Evolutionary conservation across 192 early-diverging fungal genomes (phyloP).

Genomic region (Entomortierella lignicola): DNA sequence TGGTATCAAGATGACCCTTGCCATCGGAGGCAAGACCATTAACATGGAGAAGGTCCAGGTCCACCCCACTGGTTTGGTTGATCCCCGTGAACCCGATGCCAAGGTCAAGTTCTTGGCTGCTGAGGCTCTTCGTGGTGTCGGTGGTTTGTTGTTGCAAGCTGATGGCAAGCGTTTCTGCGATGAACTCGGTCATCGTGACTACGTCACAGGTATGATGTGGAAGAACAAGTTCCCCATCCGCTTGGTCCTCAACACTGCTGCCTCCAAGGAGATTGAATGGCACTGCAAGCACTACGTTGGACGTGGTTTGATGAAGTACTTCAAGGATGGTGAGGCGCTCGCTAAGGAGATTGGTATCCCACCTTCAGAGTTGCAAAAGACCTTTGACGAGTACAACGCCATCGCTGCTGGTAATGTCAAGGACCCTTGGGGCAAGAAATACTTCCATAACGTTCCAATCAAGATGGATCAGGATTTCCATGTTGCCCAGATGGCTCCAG

Average conservation of each 20-base stretch:
- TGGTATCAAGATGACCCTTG: constrained; percentile 89
- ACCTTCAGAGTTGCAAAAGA: constrained; percentile 61
- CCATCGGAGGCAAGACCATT: constrained; percentile 84
- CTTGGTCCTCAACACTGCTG: constrained; percentile 85
- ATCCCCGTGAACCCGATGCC: constrained; percentile 87
- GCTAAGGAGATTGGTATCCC: constrained; percentile 81
- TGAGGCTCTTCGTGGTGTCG: constrained; percentile 94
- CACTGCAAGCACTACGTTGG: constrained; percentile 93
- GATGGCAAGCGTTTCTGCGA: constrained; percentile 91
- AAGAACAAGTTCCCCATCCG: constrained; percentile 88
- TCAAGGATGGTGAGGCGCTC: constrained; percentile 77
- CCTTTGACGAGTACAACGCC: constrained; percentile 68
- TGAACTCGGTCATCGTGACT: constrained; percentile 94
- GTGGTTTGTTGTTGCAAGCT: constrained; percentile 85
- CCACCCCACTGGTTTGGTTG: constrained; percentile 96
- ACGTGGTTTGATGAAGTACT: constrained; percentile 89
- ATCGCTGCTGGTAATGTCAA: constrained; percentile 64
- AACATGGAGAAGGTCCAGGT: constrained; percentile 98
- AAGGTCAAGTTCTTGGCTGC: constrained; percentile 96
- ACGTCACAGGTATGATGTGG: constrained; percentile 91
- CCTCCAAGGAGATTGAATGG: constrained; percentile 91
- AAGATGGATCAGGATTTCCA: constrained; percentile 69
- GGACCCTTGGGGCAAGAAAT: constrained; percentile 78
- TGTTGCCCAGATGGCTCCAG: constrained; percentile 80
- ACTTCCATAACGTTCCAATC: constrained; percentile 72